phyloP scores from a whole-genome alignment of 768 basidiomycete species.

The Kockovaella imperatae region DNA sequence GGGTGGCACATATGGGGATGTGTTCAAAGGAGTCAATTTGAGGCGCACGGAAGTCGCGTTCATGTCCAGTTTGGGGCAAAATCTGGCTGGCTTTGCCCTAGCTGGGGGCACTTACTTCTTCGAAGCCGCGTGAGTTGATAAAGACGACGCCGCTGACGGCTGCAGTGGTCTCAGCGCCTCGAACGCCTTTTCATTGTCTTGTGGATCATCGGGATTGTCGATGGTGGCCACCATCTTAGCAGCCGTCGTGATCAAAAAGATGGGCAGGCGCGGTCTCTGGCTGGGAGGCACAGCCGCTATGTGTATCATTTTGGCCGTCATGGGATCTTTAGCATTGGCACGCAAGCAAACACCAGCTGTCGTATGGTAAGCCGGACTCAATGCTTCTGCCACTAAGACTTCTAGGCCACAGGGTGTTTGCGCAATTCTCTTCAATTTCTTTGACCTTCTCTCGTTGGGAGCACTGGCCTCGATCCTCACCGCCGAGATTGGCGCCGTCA shows the following conservation, averaged over 20 bases:
- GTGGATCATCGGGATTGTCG: conserved; percentile 29
- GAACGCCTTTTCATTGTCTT: conserved; percentile 26
- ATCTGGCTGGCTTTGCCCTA: conserved; percentile 27
- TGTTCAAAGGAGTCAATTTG: conserved; percentile 44
- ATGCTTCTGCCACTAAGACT: too few species aligned
- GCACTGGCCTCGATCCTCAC: conserved; percentile 41
- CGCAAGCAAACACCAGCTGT: too few species aligned
- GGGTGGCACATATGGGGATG: conserved; percentile 43
- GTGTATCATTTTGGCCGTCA: conserved; percentile 36
- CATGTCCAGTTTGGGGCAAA: conserved; percentile 36
- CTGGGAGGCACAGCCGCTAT: conserved; percentile 38
- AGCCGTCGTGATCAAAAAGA: conserved; percentile 27
- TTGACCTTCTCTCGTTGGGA: too few species aligned
- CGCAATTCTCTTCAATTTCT: too few species aligned
- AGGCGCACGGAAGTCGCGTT: conserved; percentile 50
- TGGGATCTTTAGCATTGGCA: conserved; percentile 42
- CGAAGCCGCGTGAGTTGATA: too few species aligned
- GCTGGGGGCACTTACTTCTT: conserved; percentile 35
- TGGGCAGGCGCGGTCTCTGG: conserved; percentile 46
- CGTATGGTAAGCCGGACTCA: conserved; percentile 9
- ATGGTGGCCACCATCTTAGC: conserved; percentile 23
- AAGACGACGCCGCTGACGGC: too few species aligned
- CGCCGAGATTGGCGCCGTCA: conserved; percentile 39
- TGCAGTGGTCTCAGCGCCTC: conserved; percentile 27
- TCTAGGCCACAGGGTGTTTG: too few species aligned